Evolutionary conservation across 2,329 filamentous ascomycete genomes (phyloP).

Genomic region (Elsinoe perseae): DNA sequence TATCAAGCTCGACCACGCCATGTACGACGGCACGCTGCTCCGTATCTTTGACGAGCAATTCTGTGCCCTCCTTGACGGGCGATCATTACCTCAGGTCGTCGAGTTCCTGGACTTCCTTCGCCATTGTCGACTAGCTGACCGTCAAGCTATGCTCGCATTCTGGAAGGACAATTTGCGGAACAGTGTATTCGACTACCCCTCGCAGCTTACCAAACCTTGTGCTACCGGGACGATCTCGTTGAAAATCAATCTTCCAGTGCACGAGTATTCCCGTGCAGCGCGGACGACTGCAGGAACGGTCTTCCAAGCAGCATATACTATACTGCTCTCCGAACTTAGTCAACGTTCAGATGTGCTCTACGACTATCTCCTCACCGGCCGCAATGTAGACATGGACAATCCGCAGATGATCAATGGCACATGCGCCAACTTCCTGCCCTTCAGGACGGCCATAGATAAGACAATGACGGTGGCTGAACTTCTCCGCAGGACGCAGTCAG

Average conservation of each 20-base stretch:
- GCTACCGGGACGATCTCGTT: neutral
- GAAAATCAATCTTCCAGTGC: neutral
- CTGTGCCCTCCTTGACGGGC: neutral
- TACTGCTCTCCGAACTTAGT: neutral
- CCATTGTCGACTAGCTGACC: neutral
- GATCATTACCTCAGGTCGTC: neutral
- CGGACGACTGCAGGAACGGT: neutral
- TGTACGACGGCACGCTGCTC: conserved; percentile 34
- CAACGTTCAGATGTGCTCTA: neutral
- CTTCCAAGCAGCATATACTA: neutral
- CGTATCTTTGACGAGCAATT: conserved; percentile 34
- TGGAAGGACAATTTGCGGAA: neutral
- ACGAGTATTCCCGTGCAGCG: neutral
- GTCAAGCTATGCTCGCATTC: neutral
- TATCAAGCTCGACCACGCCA: conserved; percentile 31
- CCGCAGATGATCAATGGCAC: conserved; percentile 34
- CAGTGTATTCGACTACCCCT: neutral
- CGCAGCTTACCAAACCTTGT: neutral
- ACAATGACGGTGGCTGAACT: conserved; percentile 18
- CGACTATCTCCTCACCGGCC: conserved; percentile 31
- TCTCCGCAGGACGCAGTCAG: conserved; percentile 17
- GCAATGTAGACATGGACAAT: conserved; percentile 32
- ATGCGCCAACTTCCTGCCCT: conserved; percentile 34
- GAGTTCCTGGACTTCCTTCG: neutral
- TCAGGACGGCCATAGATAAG: conserved; percentile 22